These are phyloP conservation scores for Puccinia coronata DNA, from an alignment of 1,284 basidiomycete species.

Conservation along the genomic window DNA sequence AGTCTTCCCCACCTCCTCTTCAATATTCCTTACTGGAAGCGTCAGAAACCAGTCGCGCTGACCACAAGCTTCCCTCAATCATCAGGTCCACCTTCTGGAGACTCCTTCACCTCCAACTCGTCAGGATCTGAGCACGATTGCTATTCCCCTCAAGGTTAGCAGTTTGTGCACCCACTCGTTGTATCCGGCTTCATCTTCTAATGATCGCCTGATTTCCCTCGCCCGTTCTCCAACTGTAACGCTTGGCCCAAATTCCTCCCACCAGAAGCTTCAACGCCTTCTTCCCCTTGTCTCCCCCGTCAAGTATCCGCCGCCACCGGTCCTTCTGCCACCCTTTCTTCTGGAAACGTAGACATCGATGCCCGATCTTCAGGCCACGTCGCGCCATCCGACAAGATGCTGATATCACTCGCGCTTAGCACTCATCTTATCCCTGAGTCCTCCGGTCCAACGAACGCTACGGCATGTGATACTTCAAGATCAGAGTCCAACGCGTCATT, in stretches of 20 bases:
- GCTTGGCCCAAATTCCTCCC: not conserved
- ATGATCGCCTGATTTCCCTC: not conserved
- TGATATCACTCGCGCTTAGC: not conserved
- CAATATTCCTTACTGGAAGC: too few species aligned
- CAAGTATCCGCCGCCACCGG: not conserved
- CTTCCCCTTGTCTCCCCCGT: not conserved
- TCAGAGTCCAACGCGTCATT: not conserved
- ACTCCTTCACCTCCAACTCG: constrained; percentile 4
- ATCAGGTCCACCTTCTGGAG: not conserved
- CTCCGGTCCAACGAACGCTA: not conserved
- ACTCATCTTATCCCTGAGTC: constrained; percentile 5
- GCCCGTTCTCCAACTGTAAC: not conserved
- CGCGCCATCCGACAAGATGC: not conserved
- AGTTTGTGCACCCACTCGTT: not conserved
- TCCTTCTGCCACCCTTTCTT: too few species aligned
- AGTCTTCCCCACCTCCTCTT: not conserved
- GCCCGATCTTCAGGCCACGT: not conserved
- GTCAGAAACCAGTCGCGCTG: not conserved
- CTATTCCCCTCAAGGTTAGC: constrained; percentile 14
- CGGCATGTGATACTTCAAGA: not conserved
- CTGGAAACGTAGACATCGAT: not conserved
- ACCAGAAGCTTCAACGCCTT: constrained; percentile 9
- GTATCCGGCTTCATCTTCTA: not conserved
- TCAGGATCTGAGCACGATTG: constrained; percentile 26
- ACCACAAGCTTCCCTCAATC: not conserved